These are phyloP conservation scores for Pythium phragmitis DNA, from an alignment of 352 stramenopile genomes.

Conservation along the genomic window DNA sequence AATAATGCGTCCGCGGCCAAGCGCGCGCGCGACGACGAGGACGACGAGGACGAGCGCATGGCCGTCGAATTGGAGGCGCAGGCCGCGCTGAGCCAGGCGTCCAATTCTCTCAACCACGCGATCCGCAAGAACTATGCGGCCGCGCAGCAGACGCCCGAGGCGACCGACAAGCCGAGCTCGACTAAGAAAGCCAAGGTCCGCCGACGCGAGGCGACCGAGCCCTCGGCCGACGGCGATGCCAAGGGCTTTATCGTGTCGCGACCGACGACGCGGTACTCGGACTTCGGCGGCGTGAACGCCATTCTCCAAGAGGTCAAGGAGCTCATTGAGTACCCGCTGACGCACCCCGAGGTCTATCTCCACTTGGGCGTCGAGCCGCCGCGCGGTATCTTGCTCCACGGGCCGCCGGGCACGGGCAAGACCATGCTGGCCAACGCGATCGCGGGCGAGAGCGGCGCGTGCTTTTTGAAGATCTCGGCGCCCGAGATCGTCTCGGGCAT, in stretches of 20 bases:
- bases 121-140: constrained; percentile 75
- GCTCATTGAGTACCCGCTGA: constrained; percentile 95
- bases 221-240: constrained; percentile 27
- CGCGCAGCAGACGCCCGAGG: constrained; percentile 31
- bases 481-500: constrained; percentile 95
- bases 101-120: constrained; percentile 75
- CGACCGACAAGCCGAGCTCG: constrained; percentile 3
- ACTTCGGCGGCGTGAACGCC: constrained; percentile 88
- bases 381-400: constrained; percentile 90
- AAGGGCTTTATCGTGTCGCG: constrained; percentile 71
- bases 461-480: constrained; percentile 86
- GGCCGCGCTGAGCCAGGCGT: constrained; percentile 27
- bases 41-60: constrained; percentile 69
- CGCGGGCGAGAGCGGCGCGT: constrained; percentile 89
- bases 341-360: constrained; percentile 92
- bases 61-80: constrained; percentile 47
- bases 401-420: constrained; percentile 93
- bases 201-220: constrained; percentile 31
- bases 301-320: constrained; percentile 90
- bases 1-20: constrained; percentile 35
- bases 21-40: constrained; percentile 51
- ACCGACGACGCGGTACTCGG: constrained; percentile 78
- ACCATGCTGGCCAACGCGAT: constrained; percentile 93
- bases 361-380: constrained; percentile 92
- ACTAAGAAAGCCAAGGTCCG: constrained; percentile 74